Percentiles rank a stretch among this genome's conserved stretches.
Conservation (phyloP, 140 eudicot species). For the Bidens hawaiensis region DNA sequence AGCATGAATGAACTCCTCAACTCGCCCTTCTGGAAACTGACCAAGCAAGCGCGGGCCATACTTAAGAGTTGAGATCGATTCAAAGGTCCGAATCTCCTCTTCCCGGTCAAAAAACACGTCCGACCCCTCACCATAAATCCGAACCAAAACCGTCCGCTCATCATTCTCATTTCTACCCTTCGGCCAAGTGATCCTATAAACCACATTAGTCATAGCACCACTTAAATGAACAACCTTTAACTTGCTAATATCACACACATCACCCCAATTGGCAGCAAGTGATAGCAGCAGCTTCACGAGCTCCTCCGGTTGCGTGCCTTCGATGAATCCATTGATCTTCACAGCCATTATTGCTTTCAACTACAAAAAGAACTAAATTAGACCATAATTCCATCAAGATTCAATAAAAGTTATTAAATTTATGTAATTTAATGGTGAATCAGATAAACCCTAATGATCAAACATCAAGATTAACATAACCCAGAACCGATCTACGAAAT, state of each 20-base stretch:
- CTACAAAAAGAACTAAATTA: not conserved
- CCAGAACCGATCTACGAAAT: too few relatives aligned
- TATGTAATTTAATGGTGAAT: not conserved
- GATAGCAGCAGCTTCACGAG: conserved; percentile 42
- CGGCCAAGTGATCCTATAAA: conserved; percentile 72
- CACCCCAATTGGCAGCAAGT: conserved; percentile 76
- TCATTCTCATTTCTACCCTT: conserved; percentile 16
- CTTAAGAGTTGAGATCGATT: conserved; percentile 54
- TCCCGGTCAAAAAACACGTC: conserved; percentile 71
- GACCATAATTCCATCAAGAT: not conserved
- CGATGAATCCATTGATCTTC: conserved; percentile 47
- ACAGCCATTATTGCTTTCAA: conserved; percentile 55
- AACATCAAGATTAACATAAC: not conserved
- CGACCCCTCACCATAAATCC: conserved; percentile 83
- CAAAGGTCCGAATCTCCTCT: conserved; percentile 71
- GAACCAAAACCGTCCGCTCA: conserved; percentile 54
- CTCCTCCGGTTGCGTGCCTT: conserved; percentile 58
- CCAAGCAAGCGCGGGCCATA: conserved; percentile 74
- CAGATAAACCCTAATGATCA: conserved; percentile 7
- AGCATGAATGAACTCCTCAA: conserved; percentile 94
- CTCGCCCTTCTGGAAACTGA: conserved; percentile 55
- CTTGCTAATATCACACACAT: conserved; percentile 34
- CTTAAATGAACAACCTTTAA: conserved; percentile 56
- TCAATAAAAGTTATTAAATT: too few relatives aligned
- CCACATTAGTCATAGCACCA: conserved; percentile 93